phyloP scores from a whole-genome alignment of 2,329 filamentous ascomycete species.

The Verticillium longisporum region DNA sequence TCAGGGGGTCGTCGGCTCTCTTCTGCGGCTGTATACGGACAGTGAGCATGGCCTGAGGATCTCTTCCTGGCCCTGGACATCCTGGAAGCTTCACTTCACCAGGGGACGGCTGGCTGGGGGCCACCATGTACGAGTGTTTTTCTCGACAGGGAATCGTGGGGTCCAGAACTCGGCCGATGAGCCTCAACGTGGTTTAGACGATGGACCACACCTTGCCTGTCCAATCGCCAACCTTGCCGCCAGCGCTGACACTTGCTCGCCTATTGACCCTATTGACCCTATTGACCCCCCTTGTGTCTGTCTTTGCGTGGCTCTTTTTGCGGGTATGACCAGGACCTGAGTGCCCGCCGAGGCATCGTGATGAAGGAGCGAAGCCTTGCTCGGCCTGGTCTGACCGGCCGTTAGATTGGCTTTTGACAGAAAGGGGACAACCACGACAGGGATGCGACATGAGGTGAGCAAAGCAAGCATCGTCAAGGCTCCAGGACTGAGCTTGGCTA shows the following conservation, averaged over 20 bases:
- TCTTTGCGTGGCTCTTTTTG: background rate
- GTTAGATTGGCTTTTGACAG: background rate
- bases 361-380: background rate
- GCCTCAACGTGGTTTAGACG: background rate
- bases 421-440: background rate
- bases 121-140: background rate
- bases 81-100: no score
- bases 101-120: background rate
- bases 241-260: background rate
- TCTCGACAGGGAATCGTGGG: background rate
- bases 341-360: background rate
- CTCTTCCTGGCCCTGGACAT: no score
- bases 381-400: background rate
- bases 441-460: background rate
- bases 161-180: background rate
- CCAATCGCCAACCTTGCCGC: background rate
- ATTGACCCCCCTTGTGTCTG: no score
- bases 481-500: background rate
- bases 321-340: background rate
- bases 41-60: no score
- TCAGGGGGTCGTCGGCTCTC: no score
- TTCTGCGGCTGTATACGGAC: no score
- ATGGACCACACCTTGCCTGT: background rate
- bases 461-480: background rate
- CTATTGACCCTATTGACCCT: background rate